These are phyloP conservation scores for Neonectria ditissima DNA, from an alignment of 2,329 filamentous ascomycete species.

Conservation along the genomic window DNA sequence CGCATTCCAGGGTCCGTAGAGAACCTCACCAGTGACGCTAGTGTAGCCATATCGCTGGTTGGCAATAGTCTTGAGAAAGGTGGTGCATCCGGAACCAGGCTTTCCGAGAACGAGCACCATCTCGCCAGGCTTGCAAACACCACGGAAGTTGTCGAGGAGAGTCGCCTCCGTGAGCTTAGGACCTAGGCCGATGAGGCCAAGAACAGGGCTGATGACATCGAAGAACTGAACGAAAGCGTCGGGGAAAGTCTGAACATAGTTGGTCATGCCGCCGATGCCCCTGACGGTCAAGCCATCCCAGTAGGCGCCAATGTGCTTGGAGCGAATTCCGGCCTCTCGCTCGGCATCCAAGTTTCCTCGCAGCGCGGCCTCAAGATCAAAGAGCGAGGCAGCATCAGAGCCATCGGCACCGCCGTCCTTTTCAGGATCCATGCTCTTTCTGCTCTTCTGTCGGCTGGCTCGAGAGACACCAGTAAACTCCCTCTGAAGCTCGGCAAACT, in stretches of 20 bases:
- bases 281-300: conserved; percentile 84
- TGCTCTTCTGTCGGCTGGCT: conserved; percentile 54
- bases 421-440: conserved; percentile 64
- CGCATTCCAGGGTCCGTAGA: conserved; percentile 79
- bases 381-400: conserved; percentile 63
- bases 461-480: conserved; percentile 70
- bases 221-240: conserved; percentile 82
- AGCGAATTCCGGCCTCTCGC: conserved; percentile 80
- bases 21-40: conserved; percentile 73
- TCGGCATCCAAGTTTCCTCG: conserved; percentile 79
- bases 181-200: conserved; percentile 72
- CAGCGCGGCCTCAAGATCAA: conserved; percentile 81
- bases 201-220: conserved; percentile 76
- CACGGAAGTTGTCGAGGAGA: conserved; percentile 78
- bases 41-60: conserved; percentile 73
- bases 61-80: conserved; percentile 75
- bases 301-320: conserved; percentile 82
- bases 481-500: conserved; percentile 76
- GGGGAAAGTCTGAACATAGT: conserved; percentile 80
- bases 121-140: conserved; percentile 81
- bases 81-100: conserved; percentile 79
- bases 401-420: conserved; percentile 59
- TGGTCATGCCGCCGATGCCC: conserved; percentile 79
- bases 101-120: conserved; percentile 88
- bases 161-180: conserved; percentile 78